A percentile compares a stretch with the other conserved stretches of the same genome.
These are phyloP conservation scores for Leptomonas seymouri DNA, from an alignment of 208 protist species.

Conservation along the genomic window DNA sequence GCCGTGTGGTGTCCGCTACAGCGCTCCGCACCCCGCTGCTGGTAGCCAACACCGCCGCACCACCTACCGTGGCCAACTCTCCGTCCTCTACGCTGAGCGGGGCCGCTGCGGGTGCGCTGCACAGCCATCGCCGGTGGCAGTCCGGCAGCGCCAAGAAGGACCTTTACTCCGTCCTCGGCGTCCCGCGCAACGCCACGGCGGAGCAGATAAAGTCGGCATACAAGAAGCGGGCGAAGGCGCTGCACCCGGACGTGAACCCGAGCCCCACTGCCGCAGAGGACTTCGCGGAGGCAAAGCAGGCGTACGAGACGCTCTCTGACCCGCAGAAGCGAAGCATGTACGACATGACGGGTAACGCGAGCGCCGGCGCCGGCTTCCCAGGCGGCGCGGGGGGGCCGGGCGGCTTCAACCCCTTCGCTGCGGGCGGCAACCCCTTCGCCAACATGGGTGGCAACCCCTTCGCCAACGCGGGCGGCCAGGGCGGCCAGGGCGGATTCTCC, in stretches of 20 bases:
- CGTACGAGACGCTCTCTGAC: constrained; percentile 89
- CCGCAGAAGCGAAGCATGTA: constrained; percentile 92
- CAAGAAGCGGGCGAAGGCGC: constrained; percentile 84
- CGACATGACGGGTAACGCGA: constrained; percentile 89
- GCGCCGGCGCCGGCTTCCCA: constrained; percentile 61
- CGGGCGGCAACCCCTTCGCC: constrained; percentile 51
- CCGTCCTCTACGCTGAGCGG: background rate
- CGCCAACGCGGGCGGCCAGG: constrained; percentile 34
- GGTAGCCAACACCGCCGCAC: background rate
- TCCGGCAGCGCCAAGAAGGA: constrained; percentile 57
- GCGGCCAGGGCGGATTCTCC: constrained; percentile 61
- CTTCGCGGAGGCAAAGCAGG: constrained; percentile 91
- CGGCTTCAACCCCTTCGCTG: constrained; percentile 63
- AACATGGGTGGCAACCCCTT: constrained; percentile 68
- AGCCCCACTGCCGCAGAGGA: constrained; percentile 80
- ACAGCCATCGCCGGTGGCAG: constrained; percentile 18
- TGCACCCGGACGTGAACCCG: constrained; percentile 90
- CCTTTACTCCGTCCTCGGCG: constrained; percentile 78
- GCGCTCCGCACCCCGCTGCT: background rate
- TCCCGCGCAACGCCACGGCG: constrained; percentile 75
- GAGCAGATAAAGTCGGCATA: constrained; percentile 91
- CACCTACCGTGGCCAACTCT: background rate
- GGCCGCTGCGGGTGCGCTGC: background rate
- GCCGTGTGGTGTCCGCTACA: background rate
- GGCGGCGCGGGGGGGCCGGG: constrained; percentile 34